Conservation (phyloP, 1,284 basidiomycete genomes). For the Pulveroboletus sp. region DNA sequence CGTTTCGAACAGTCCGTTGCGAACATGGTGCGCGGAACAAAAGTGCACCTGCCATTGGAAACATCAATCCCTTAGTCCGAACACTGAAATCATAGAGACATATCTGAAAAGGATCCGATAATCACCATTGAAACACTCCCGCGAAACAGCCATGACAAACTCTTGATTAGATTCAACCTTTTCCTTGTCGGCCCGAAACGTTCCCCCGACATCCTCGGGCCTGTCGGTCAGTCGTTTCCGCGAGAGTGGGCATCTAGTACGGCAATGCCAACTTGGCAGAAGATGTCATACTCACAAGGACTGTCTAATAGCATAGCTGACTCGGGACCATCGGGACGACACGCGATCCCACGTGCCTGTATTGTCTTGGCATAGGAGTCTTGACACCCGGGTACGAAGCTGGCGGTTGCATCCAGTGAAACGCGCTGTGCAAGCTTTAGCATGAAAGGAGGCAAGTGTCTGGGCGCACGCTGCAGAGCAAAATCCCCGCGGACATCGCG, state of each 20-base stretch:
- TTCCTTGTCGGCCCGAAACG: not conserved
- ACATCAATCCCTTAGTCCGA: too few relatives aligned
- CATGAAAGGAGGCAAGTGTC: not conserved
- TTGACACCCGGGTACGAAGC: not conserved
- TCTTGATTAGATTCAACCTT: too few relatives aligned
- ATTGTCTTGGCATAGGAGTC: not conserved
- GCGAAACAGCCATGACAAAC: too few relatives aligned
- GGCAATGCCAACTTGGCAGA: not conserved
- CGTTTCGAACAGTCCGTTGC: too few relatives aligned
- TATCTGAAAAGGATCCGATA: too few relatives aligned
- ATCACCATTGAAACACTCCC: too few relatives aligned
- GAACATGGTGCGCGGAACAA: too few relatives aligned
- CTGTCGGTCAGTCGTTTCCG: not conserved
- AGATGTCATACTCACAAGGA: not conserved
- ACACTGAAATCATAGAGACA: too few relatives aligned
- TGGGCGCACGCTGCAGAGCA: too few relatives aligned
- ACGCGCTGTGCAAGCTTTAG: not conserved
- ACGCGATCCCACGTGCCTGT: not conserved
- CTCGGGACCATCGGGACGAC: not conserved
- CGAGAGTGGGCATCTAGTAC: not conserved
- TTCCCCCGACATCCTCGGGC: not conserved
- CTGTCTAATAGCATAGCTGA: not conserved
- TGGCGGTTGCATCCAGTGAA: not conserved
- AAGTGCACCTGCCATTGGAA: too few relatives aligned
- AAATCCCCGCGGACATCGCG: not conserved